Conservation (phyloP, 495 filamentous ascomycete species). For the Xylaria longipes region DNA sequence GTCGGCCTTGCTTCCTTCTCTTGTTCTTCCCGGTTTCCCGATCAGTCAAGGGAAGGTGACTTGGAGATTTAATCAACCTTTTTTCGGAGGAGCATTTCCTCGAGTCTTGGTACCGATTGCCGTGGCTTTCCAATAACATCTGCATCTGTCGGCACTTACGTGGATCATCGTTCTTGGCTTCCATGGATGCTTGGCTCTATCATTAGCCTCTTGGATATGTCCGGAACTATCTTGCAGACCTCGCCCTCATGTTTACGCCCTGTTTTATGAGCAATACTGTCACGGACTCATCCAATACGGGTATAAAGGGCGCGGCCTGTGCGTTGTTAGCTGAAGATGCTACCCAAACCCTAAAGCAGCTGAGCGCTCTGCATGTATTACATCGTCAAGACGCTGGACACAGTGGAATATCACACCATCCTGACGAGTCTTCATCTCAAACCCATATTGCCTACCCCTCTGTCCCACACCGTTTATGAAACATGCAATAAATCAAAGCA, state of each 20-base stretch:
- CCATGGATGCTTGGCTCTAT: not conserved
- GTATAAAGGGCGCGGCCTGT: not conserved
- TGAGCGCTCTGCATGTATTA: not conserved
- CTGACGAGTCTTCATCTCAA: not conserved
- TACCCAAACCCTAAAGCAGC: not conserved
- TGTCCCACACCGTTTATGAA: not conserved
- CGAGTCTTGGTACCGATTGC: not conserved
- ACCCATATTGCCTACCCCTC: not conserved
- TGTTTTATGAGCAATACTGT: not conserved
- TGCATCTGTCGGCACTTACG: not conserved
- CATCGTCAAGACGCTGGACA: not conserved
- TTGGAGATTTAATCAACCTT: not conserved
- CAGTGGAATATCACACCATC: not conserved
- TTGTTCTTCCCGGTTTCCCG: slow-evolving; percentile 14
- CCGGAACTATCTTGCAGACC: not conserved
- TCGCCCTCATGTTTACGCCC: not conserved
- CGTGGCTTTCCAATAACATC: not conserved
- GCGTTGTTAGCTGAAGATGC: not conserved
- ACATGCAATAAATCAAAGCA: not conserved
- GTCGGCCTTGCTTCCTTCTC: not conserved
- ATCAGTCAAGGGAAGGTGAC: not conserved
- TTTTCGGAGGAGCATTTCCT: not conserved
- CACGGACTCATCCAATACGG: not conserved
- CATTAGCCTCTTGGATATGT: not conserved
- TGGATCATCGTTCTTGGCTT: not conserved